Evolutionary conservation across 257 asterid genomes (phyloP).

Genomic region (Scutellaria baicalensis): DNA sequence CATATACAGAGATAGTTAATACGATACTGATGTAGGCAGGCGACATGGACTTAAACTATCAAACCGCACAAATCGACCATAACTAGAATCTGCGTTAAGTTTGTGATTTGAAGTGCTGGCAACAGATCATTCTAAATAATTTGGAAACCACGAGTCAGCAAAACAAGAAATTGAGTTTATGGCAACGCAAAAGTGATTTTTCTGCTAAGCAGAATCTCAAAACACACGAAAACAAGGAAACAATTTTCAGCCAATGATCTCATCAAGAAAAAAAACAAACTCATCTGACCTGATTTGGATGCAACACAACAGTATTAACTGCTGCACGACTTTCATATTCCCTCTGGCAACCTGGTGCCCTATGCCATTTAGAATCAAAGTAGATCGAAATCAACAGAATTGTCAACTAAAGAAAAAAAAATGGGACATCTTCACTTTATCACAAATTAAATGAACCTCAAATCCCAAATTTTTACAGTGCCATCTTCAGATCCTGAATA

Average conservation of each 20-base stretch:
- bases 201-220: not conserved
- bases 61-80: not conserved
- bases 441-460: constrained; percentile 43
- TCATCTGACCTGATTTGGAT: constrained; percentile 77
- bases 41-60: not conserved
- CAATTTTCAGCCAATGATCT: not conserved
- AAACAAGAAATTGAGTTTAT: not conserved
- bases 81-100: not conserved
- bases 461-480: constrained; percentile 95
- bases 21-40: no score
- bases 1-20: no score
- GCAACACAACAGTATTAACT: constrained; percentile 94
- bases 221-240: no score
- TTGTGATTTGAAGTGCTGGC: not conserved
- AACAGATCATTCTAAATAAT: not conserved
- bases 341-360: constrained; percentile 99
- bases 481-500: constrained; percentile 99
- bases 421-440: not conserved
- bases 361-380: constrained; percentile 25
- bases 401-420: not conserved
- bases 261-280: not conserved
- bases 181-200: not conserved
- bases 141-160: not conserved
- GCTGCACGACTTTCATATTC: constrained; percentile 99
- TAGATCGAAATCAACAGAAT: constrained; percentile 7